A percentile compares a stretch with the other conserved stretches of the same genome.
Conservation (phyloP, 2,329 filamentous ascomycete genomes). For the Ceratocystis variospora region DNA sequence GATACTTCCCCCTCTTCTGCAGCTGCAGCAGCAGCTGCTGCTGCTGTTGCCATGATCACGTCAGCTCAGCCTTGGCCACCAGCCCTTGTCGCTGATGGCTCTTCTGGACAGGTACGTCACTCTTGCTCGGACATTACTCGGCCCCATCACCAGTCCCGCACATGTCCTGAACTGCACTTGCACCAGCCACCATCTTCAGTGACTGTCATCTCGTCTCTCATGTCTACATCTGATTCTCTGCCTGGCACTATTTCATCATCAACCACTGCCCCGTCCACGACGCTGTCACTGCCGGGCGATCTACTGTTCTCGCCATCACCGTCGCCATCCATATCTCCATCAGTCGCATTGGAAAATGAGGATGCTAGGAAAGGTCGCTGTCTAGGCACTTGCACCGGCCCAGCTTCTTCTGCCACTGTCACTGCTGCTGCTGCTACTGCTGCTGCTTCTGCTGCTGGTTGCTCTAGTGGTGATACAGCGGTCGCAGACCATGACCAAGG, state of each 20-base stretch:
- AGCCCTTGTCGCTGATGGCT: neutral
- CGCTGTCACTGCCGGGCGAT: constrained; percentile 14
- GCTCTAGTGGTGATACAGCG: neutral
- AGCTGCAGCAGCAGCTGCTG: constrained; percentile 4
- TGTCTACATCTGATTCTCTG: constrained; percentile 1
- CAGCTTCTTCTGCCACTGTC: neutral
- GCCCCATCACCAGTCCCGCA: constrained; percentile 4
- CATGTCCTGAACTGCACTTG: neutral
- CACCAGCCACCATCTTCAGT: neutral
- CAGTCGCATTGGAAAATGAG: neutral
- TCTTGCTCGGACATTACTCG: neutral
- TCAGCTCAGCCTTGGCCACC: constrained; percentile 4
- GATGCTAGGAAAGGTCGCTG: constrained; percentile 22
- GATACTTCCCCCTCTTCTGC: constrained; percentile 12
- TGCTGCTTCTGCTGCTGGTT: neutral
- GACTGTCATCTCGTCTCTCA: constrained; percentile 8
- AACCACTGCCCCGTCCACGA: constrained; percentile 8
- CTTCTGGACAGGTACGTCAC: constrained; percentile 13
- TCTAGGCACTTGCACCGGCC: neutral
- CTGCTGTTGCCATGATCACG: constrained; percentile 2
- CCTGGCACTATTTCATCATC: neutral
- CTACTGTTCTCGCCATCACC: constrained; percentile 24
- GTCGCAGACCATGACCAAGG: neutral
- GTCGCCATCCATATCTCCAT: constrained; percentile 25
- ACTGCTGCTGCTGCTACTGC: neutral